Conservation (phyloP, 495 filamentous ascomycete genomes). For the Penicillium mononematosum region DNA sequence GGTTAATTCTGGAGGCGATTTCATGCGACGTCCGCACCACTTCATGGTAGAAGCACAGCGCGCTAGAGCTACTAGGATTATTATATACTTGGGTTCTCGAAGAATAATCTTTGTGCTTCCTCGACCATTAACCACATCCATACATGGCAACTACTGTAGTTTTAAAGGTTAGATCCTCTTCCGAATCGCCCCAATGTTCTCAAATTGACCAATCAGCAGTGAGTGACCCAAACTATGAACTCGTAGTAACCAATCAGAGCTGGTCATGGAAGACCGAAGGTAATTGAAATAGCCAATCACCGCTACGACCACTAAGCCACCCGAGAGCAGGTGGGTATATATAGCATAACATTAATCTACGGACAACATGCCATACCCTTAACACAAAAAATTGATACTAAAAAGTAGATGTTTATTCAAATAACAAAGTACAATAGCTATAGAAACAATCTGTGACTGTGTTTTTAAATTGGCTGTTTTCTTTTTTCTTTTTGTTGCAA, state of each 20-base stretch:
- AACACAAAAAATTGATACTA: too few species aligned
- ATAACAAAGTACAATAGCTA: too few species aligned
- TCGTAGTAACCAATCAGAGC: not conserved
- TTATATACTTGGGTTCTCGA: not conserved
- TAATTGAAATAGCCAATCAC: not conserved
- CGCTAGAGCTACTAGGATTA: not conserved
- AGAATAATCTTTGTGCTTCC: not conserved
- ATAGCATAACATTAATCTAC: not conserved
- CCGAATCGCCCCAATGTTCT: not conserved
- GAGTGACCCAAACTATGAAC: not conserved
- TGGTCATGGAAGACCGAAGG: not conserved
- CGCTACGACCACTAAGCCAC: not conserved
- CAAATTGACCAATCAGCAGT: not conserved
- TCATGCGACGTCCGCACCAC: not conserved
- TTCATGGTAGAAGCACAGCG: not conserved
- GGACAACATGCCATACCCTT: not conserved
- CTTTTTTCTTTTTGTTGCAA: too few species aligned
- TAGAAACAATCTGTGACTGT: too few species aligned
- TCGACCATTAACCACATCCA: too few species aligned
- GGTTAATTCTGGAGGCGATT: not conserved
- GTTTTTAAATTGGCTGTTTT: too few species aligned
- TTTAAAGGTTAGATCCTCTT: not conserved
- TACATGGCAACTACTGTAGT: too few species aligned
- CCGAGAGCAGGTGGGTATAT: not conserved
- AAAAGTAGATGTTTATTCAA: too few species aligned